These are phyloP conservation scores for Blastobotrys capitulatus DNA, from an alignment of 1,139 yeast species.

Conservation along the genomic window DNA sequence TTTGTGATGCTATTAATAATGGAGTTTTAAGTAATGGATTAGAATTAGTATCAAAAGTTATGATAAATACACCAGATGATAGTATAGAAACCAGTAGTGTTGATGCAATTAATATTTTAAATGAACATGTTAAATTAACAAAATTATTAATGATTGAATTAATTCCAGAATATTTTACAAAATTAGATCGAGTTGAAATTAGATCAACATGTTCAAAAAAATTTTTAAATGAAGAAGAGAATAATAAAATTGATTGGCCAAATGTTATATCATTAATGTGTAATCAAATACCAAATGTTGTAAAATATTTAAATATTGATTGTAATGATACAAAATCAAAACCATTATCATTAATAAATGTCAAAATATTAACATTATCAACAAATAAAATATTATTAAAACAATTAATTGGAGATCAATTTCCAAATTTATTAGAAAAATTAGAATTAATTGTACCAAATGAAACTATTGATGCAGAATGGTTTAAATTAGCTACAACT, in stretches of 20 bases:
- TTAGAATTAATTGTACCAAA: not conserved
- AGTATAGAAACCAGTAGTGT: conserved; percentile 2
- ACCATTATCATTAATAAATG: conserved; percentile 6
- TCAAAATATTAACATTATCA: conserved; percentile 1
- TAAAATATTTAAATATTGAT: conserved; percentile 3
- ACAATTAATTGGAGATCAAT: conserved; percentile 1
- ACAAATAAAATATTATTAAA: not conserved
- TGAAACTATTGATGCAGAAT: conserved; percentile 5
- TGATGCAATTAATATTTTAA: not conserved
- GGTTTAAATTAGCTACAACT: conserved; percentile 4
- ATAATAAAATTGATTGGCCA: conserved; percentile 7
- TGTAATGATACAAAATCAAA: not conserved
- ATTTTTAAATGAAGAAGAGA: not conserved
- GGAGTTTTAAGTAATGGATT: conserved; percentile 5
- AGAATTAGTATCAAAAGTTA: conserved; percentile 3
- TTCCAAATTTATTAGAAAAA: conserved; percentile 1
- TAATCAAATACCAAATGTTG: conserved; percentile 6
- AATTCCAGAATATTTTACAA: conserved; percentile 10
- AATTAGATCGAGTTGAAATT: conserved; percentile 4
- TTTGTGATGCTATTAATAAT: conserved; percentile 6
- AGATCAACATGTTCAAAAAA: not conserved
- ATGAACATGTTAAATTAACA: conserved; percentile 1
- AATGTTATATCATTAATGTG: conserved; percentile 7
- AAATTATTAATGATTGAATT: conserved; percentile 5
- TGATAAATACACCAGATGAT: conserved; percentile 8